A percentile compares a stretch with the other conserved stretches of the same genome.
These are phyloP conservation scores for Allium sativum DNA, from an alignment of 106 monocot species.

Conservation along the genomic window DNA sequence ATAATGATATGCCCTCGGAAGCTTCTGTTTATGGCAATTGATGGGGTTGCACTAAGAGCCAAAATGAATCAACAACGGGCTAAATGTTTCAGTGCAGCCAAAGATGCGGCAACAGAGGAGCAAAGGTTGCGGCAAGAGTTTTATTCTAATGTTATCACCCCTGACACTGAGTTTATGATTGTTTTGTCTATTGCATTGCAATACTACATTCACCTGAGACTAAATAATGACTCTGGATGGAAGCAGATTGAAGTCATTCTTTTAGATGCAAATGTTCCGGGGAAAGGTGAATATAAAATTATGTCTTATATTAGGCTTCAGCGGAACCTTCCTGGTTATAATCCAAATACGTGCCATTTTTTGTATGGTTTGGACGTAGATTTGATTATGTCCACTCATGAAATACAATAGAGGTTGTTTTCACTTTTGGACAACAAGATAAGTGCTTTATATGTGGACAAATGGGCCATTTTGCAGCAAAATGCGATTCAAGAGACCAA, in stretches of 20 bases:
- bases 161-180: slow-evolving; percentile 94
- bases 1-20: slow-evolving; percentile 90
- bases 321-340: slow-evolving; percentile 76
- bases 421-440: slow-evolving; percentile 90
- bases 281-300: slow-evolving; percentile 98
- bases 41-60: slow-evolving; percentile 98
- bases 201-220: slow-evolving; percentile 74
- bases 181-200: slow-evolving; percentile 75
- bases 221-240: slow-evolving; percentile 94
- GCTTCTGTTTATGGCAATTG: slow-evolving; percentile 84
- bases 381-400: slow-evolving; percentile 94
- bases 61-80: slow-evolving; percentile 99
- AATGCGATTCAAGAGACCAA: slow-evolving; percentile 87
- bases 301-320: slow-evolving; percentile 94
- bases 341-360: slow-evolving; percentile 89
- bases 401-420: slow-evolving; percentile 91
- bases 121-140: slow-evolving; percentile 75
- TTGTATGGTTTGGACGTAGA: slow-evolving; percentile 96
- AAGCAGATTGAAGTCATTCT: slow-evolving; percentile 93
- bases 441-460: slow-evolving; percentile 96
- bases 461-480: slow-evolving; percentile 95
- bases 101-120: slow-evolving; percentile 92
- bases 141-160: slow-evolving; percentile 97
- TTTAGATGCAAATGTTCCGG: slow-evolving; percentile 99
- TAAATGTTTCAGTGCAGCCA: slow-evolving; percentile 94